Base-by-base conservation (phyloP, 2,329 filamentous ascomycete genomes). In the Penicillium sp. region DNA sequence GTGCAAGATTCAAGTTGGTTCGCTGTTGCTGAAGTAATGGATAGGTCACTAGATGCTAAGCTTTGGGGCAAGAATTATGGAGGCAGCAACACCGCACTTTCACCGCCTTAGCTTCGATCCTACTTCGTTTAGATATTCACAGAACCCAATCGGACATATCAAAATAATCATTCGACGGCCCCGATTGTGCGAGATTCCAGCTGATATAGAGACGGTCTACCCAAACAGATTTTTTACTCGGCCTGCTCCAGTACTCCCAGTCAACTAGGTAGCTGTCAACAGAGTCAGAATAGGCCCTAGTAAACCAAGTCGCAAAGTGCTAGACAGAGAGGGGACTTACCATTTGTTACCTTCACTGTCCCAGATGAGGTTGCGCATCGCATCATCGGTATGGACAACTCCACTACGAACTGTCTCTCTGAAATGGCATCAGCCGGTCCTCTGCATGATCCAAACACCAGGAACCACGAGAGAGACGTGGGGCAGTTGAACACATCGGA, bases 391-490 rank as follows among this genome's bases (percentile, higher is more conserved):
- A 35, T 35, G 19, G 6, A 17, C 13, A 10, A 27, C 21, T 18
- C 33, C 33, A 27, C 33, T 25, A 16, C 17, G 20, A 11, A 35
- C 33, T 13, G 14, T 27, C 21, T 35, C 33, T 15, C 16, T 32
- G 8, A 10, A 18, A n/a, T 19, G 11, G 7, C 21, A 23, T 23
- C 21, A 23, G 21, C 11, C 11, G 21, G 7, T 23, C 11, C 7
- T 23, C 21, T 23, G n/a, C 21, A 11, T 11, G 11, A 7, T 23
- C 21, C 7, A 11, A 23, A 23, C 7, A 23, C 7, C 7, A 23
- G 11, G 11, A 23, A 23, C 21, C 21, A n/a, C 21, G 21, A 23
- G 21, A 23, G 21, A 7, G 7, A 7, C 7, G 21, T 7, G 11
- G 21, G 21, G 7, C 11, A 11, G 21, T 7, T 23, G 21, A 7